Evolutionary conservation across 495 filamentous ascomycete genomes (phyloP), one percentile per base, ranked within the genome.

Genomic region (Cercophora scortea): DNA sequence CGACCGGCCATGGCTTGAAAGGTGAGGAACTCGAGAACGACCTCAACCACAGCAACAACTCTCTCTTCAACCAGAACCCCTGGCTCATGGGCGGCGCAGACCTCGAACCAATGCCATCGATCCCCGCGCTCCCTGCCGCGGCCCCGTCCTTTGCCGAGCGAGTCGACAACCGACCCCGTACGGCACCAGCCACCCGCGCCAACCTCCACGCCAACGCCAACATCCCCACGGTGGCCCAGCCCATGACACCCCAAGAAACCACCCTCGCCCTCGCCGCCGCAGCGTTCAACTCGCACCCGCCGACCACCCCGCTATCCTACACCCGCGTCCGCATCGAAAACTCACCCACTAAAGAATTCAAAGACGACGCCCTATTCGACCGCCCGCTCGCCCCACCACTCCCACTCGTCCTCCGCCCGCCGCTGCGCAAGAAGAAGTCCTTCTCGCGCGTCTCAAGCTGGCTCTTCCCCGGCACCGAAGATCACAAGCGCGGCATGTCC

Each of bases 361-460:
- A 50, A n/a, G 44, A 52, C 25, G 34, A 40, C 43, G 17, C 9
- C 10, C 16, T 38, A 16, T 52, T 69, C 47, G 67, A 67, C 11
- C 56, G 67, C 7, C 61, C 66, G 11, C 72, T 77, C n/a, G 74
- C 76, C 1, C 78, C 75, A 0, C 78, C 79, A 7, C 69, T 79
- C 4, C 76, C 76, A 0, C 69, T 79, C 13, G 68, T 77, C 19
- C 68, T 79, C 6, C 70, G 74, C 38, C 71, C 71, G 13, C 73
- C 74, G 9, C 60, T 77, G 38, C 64, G 78, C 34, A 80, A 80
- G 62, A 80, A 79, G 70, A 80, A 80, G 53, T 79, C 75, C 17
- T 79, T 80, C 58, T 77, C 75, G 1, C 66, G 74, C 47, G 75
- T 82, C 19, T 79, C 78, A 18, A 71, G 62, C 53, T 82, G 78